Percentiles rank a stretch among this genome's conserved stretches.
phyloP scores from a whole-genome alignment of 306 rosid species.

The Sindora glabra region DNA sequence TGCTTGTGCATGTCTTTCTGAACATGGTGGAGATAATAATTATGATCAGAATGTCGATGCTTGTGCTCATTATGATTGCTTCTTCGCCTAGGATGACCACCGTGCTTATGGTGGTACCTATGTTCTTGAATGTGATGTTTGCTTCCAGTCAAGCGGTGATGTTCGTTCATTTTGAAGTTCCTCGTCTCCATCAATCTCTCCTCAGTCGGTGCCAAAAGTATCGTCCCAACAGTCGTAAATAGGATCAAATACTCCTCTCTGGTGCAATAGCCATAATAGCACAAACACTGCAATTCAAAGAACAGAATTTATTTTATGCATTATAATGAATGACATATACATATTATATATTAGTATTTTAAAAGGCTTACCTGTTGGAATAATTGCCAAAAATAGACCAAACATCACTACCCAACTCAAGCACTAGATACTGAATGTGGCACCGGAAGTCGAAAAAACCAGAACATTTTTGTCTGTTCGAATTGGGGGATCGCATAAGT shows the following conservation, averaged over 20 bases:
- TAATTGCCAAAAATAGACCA: conserved; percentile 61
- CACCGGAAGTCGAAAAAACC: conserved; percentile 82
- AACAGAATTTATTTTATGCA: conserved; percentile 6
- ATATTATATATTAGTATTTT: not conserved
- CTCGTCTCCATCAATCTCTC: conserved; percentile 14
- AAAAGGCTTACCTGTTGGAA: conserved; percentile 54
- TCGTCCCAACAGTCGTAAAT: conserved; percentile 85
- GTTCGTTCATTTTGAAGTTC: conserved; percentile 24
- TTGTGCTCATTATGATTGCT: conserved; percentile 27
- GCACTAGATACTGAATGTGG: conserved; percentile 83
- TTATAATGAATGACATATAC: not conserved
- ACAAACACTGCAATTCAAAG: conserved; percentile 53
- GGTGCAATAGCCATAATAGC: conserved; percentile 71
- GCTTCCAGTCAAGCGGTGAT: conserved; percentile 16
- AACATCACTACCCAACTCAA: too few species aligned
- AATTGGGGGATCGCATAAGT: too few species aligned
- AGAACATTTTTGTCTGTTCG: conserved; percentile 63
- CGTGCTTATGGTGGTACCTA: conserved; percentile 35
- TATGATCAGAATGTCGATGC: conserved; percentile 38
- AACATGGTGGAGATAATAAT: conserved; percentile 41
- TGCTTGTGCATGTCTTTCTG: conserved; percentile 50
- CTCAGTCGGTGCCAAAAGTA: conserved; percentile 31
- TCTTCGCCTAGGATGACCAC: conserved; percentile 33
- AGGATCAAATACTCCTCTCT: conserved; percentile 88
- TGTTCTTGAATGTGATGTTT: conserved; percentile 33